Conservation (phyloP, 768 basidiomycete genomes). For the Mycena galopus region DNA sequence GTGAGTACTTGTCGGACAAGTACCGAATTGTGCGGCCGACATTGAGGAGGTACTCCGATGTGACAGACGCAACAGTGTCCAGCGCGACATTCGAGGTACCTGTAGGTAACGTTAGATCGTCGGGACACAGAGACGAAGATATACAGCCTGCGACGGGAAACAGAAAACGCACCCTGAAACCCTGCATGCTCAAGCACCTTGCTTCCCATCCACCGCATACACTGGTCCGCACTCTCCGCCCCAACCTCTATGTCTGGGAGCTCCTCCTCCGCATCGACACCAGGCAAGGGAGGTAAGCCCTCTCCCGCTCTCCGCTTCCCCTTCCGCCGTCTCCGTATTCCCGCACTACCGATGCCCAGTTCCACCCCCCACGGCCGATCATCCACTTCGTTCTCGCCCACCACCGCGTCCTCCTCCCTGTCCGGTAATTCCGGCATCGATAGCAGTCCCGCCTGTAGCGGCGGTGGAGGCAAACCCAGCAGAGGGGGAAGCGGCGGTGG, state of each 20-base stretch:
- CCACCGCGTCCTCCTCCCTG: constrained; percentile 52
- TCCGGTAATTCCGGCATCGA: constrained; percentile 52
- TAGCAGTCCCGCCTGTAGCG: constrained; percentile 35
- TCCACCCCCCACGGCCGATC: constrained; percentile 69
- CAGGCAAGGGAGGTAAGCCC: background rate
- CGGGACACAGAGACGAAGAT: background rate
- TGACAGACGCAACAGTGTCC: constrained; percentile 82
- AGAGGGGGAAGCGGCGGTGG: constrained; percentile 1
- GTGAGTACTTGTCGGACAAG: constrained; percentile 83
- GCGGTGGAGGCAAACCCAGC: constrained; percentile 22
- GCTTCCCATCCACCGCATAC: constrained; percentile 76
- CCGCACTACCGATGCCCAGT: constrained; percentile 15
- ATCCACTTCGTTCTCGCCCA: constrained; percentile 64
- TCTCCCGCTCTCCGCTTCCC: constrained; percentile 20
- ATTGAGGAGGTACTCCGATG: constrained; percentile 85
- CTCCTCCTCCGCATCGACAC: constrained; percentile 23
- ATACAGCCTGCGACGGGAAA: background rate
- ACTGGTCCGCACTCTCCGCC: constrained; percentile 69
- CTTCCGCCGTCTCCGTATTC: constrained; percentile 13
- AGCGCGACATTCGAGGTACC: constrained; percentile 83
- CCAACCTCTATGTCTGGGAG: constrained; percentile 69
- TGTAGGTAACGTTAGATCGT: constrained; percentile 41
- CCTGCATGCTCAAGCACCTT: constrained; percentile 92
- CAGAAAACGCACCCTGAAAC: constrained; percentile 82
- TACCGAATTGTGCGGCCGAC: constrained; percentile 90